phyloP scores from a whole-genome alignment of 2,329 filamentous ascomycete species.

The Trichoderma endophyticum region DNA sequence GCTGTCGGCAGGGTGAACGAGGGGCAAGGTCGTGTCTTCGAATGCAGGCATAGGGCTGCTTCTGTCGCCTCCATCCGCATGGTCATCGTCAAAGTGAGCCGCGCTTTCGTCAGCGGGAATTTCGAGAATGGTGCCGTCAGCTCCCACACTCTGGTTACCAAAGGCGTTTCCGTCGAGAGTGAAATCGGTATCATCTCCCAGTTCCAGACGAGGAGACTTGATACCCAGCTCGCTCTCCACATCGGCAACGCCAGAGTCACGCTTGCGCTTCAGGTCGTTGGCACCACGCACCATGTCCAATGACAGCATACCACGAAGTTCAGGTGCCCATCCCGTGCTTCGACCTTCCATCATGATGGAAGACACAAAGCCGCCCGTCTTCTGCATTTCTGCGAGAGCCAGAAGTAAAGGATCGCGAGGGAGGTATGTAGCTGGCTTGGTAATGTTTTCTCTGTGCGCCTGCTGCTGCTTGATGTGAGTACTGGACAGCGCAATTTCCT shows the following conservation, averaged over 20 bases:
- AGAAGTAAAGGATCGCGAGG: slow-evolving; percentile 84
- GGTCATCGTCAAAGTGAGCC: slow-evolving; percentile 45
- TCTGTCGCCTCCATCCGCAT: slow-evolving; percentile 41
- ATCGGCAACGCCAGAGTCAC: slow-evolving; percentile 81
- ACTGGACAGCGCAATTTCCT: slow-evolving; percentile 72
- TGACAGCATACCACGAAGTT: slow-evolving; percentile 88
- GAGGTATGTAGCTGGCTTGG: slow-evolving; percentile 78
- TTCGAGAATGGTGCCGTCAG: slow-evolving; percentile 62
- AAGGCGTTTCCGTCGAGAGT: slow-evolving; percentile 47
- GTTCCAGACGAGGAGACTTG: slow-evolving; percentile 67
- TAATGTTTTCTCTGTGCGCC: slow-evolving; percentile 78
- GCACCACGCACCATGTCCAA: slow-evolving; percentile 73
- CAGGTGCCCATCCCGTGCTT: slow-evolving; percentile 80
- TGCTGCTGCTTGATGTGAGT: slow-evolving; percentile 83
- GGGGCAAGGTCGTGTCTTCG: slow-evolving; percentile 72
- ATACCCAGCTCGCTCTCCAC: slow-evolving; percentile 65
- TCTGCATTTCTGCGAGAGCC: slow-evolving; percentile 87
- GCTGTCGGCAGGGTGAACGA: slow-evolving; percentile 77
- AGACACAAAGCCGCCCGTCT: slow-evolving; percentile 83
- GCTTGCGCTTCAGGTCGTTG: slow-evolving; percentile 87
- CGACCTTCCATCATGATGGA: slow-evolving; percentile 80
- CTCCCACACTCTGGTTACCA: slow-evolving; percentile 51
- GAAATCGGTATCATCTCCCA: slow-evolving; percentile 63
- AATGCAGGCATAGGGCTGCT: slow-evolving; percentile 58
- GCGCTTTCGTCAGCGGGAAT: slow-evolving; percentile 59